A percentile compares a stretch with the other conserved stretches of the same genome.
These are phyloP conservation scores for Cyclotella kingstonii DNA, from an alignment of 108 stramenopile genomes.

Conservation along the genomic window DNA sequence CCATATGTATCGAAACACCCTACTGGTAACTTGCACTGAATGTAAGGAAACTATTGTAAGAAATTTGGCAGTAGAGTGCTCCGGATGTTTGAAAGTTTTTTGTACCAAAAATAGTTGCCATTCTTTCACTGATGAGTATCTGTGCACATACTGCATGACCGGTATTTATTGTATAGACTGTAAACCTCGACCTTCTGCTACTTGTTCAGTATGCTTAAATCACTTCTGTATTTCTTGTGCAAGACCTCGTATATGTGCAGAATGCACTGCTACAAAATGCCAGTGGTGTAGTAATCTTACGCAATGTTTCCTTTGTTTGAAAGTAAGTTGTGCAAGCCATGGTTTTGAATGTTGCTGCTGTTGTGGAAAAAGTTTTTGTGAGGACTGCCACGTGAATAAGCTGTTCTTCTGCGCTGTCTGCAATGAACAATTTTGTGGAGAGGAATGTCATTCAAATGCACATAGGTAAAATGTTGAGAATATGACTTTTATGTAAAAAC, in stretches of 20 bases:
- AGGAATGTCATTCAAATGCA: not conserved
- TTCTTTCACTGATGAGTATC: too few relatives aligned
- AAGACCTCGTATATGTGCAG: not conserved
- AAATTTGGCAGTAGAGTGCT: too few relatives aligned
- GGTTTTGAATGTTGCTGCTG: slow-evolving; percentile 4
- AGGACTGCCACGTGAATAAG: not conserved
- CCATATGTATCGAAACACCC: too few relatives aligned
- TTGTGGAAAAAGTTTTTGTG: not conserved
- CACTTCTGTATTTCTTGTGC: not conserved
- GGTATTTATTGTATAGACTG: not conserved
- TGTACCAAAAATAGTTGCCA: too few relatives aligned
- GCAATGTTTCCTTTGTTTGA: not conserved
- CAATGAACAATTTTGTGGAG: not conserved
- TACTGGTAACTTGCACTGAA: too few relatives aligned
- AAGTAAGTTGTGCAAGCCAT: slow-evolving; percentile 3
- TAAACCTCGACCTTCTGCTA: not conserved
- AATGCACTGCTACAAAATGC: not conserved
- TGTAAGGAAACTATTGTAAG: too few relatives aligned
- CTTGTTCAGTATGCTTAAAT: not conserved
- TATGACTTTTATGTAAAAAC: too few relatives aligned
- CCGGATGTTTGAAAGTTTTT: too few relatives aligned
- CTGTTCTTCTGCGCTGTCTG: slow-evolving; percentile 2
- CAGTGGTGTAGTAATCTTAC: not conserved
- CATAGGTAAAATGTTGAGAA: too few relatives aligned
- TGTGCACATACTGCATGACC: not conserved